Conservation (phyloP, 805 yeast genomes). For the Saturnispora dispora region DNA sequence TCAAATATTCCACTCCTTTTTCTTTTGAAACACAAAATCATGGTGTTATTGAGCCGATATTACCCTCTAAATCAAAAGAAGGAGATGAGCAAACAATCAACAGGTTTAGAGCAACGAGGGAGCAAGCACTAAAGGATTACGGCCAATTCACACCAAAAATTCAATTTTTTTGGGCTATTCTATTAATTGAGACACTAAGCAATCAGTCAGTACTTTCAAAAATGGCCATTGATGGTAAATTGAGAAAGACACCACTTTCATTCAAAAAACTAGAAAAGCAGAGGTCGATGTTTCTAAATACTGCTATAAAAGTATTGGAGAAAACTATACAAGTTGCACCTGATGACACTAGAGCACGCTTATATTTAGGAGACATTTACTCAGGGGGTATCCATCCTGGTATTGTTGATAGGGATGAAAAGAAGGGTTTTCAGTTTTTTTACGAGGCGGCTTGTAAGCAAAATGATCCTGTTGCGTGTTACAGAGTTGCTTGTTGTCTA, state of each 20-base stretch:
- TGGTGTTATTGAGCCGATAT: slow-evolving; percentile 23
- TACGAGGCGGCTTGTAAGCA: slow-evolving; percentile 44
- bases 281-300: slow-evolving; percentile 44
- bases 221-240: slow-evolving; percentile 39
- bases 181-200: slow-evolving; percentile 39
- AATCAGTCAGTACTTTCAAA: slow-evolving; percentile 34
- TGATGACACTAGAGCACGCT: slow-evolving; percentile 48
- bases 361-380: slow-evolving; percentile 53
- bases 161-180: slow-evolving; percentile 60
- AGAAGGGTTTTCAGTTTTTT: slow-evolving; percentile 53
- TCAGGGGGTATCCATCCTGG: slow-evolving; percentile 42
- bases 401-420: slow-evolving; percentile 42
- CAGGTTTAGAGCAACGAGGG: slow-evolving; percentile 25
- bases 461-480: slow-evolving; percentile 52
- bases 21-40: slow-evolving; percentile 18
- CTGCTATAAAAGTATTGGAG: slow-evolving; percentile 52
- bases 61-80: slow-evolving; percentile 25
- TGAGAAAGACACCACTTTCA: slow-evolving; percentile 31
- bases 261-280: slow-evolving; percentile 40
- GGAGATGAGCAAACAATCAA: slow-evolving; percentile 18
- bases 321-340: slow-evolving; percentile 40
- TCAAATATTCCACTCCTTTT: slow-evolving; percentile 13
- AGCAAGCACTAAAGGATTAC: slow-evolving; percentile 29
- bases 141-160: slow-evolving; percentile 36
- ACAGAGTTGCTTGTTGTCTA: slow-evolving; percentile 60